Percentiles rank a stretch among this genome's conserved stretches.
Evolutionary conservation across 345 rosid species (phyloP).

Genomic region (Angophora floribunda): DNA sequence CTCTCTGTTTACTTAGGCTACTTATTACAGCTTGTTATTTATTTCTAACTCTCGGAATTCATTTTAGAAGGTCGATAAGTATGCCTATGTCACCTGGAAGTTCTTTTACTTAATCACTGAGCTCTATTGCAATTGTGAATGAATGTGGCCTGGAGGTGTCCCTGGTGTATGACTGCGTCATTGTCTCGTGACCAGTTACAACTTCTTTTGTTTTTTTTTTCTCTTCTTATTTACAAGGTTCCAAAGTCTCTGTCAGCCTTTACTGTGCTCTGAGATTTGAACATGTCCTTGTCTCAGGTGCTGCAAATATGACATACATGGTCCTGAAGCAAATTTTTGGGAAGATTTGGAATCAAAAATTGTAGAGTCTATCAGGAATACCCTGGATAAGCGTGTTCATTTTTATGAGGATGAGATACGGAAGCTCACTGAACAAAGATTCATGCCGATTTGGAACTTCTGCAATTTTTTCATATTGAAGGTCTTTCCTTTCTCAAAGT

Average conservation of each 20-base stretch:
- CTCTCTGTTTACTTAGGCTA: background rate
- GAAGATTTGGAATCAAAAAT: constrained; percentile 85
- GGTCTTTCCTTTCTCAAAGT: constrained; percentile 42
- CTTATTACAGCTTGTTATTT: background rate
- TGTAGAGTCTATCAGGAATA: constrained; percentile 75
- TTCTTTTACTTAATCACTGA: background rate
- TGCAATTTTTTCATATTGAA: constrained; percentile 94
- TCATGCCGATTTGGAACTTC: constrained; percentile 95
- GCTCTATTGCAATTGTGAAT: background rate
- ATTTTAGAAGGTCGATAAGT: background rate
- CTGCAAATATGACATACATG: constrained; percentile 83
- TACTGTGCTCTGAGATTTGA: constrained; percentile 20
- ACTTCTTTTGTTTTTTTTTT: background rate
- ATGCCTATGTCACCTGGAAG: background rate
- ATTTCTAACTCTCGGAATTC: background rate
- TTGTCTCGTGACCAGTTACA: background rate
- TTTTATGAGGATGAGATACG: constrained; percentile 97
- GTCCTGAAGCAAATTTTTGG: constrained; percentile 81
- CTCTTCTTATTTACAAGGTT: background rate
- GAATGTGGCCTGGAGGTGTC: background rate
- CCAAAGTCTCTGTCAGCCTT: background rate
- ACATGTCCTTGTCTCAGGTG: constrained; percentile 48
- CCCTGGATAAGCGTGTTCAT: constrained; percentile 81
- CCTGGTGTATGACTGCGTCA: background rate
- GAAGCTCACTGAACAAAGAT: constrained; percentile 87